Evolutionary conservation across 768 basidiomycete genomes (phyloP).

Genomic region (Lactarius tabidus): DNA sequence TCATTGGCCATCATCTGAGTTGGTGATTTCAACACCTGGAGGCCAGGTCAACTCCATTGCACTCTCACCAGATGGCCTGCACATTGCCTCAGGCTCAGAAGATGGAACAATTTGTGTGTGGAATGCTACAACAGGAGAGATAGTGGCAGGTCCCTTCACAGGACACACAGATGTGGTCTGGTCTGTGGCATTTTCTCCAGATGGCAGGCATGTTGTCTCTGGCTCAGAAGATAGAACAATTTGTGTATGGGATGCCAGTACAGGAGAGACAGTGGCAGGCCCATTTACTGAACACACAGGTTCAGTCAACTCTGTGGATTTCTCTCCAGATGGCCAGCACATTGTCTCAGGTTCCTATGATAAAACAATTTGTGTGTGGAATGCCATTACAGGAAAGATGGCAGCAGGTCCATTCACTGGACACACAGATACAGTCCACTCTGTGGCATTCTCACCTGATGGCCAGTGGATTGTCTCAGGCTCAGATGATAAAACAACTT

Average conservation of each 20-base stretch:
- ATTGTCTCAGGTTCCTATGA: conserved; percentile 8
- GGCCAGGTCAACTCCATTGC: background rate
- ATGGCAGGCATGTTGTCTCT: background rate
- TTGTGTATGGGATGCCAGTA: background rate
- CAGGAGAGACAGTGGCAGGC: background rate
- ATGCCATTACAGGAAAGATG: background rate
- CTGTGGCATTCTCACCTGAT: background rate
- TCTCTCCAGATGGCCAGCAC: conserved; percentile 7
- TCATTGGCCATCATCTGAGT: background rate
- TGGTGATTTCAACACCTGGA: background rate
- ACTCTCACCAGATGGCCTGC: conserved; percentile 2
- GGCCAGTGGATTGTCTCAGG: background rate
- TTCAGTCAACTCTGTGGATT: background rate
- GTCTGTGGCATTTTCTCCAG: background rate
- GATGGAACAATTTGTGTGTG: too few species aligned
- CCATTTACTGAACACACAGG: background rate
- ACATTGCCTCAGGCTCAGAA: too few species aligned
- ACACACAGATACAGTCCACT: background rate
- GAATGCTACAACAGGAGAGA: too few species aligned
- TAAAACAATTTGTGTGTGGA: background rate
- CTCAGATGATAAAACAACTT: background rate
- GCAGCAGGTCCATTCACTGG: background rate
- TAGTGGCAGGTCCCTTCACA: too few species aligned
- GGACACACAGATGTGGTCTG: background rate
- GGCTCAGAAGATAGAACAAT: background rate